Evolutionary conservation across 2,329 filamentous ascomycete species (phyloP).

Genomic region (Fusarium ambrosium): DNA sequence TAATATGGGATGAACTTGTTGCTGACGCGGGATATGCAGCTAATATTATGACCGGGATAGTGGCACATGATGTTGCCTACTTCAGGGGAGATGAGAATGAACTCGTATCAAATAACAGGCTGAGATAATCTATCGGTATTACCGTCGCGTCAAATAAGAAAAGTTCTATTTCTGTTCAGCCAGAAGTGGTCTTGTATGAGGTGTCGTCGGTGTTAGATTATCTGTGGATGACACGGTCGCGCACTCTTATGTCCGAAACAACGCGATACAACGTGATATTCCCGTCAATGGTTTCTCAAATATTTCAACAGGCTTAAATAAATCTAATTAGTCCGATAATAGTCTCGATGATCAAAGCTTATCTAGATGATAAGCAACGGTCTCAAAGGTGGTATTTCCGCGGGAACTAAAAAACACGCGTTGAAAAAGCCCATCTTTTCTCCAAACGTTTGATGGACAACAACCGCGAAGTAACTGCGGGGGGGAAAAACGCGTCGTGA

Average conservation of each 20-base stretch:
- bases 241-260: background rate
- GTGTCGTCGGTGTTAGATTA: background rate
- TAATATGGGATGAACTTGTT: slow-evolving; percentile 2
- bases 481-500: background rate
- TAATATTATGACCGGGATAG: background rate
- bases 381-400: background rate
- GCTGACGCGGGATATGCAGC: background rate
- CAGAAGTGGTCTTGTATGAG: background rate
- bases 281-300: background rate
- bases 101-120: background rate
- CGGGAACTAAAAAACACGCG: background rate
- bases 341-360: background rate
- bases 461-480: background rate
- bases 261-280: background rate
- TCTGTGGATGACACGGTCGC: background rate
- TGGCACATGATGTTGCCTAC: background rate
- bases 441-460: background rate
- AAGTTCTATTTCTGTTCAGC: background rate
- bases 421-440: background rate
- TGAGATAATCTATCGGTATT: background rate
- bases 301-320: background rate
- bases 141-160: background rate
- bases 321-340: background rate
- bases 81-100: background rate
- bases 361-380: background rate